Conservation (phyloP, 169 alveolate species). For the Cyclospora cayetanensis region DNA sequence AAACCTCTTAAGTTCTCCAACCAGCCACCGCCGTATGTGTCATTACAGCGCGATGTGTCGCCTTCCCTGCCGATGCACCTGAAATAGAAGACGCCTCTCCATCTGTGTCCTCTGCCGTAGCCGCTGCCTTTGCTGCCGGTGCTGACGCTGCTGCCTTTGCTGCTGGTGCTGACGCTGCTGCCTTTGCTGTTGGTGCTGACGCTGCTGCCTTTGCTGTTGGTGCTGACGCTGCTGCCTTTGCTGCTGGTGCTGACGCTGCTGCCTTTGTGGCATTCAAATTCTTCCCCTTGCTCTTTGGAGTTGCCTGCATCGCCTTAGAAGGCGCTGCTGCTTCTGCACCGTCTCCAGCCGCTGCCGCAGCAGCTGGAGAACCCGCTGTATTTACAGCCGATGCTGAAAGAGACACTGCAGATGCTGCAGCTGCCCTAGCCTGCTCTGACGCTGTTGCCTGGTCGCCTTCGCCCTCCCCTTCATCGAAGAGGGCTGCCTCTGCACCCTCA, state of each 20-base stretch:
- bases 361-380: background rate
- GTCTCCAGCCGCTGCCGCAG: background rate
- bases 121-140: background rate
- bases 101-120: background rate
- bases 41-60: background rate
- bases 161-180: too few species aligned
- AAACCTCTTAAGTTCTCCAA: too few species aligned
- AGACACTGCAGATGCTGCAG: background rate
- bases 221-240: too few species aligned
- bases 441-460: too few species aligned
- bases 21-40: background rate
- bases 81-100: background rate
- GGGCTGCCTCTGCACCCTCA: too few species aligned
- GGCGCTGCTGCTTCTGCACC: background rate
- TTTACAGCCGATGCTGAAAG: background rate
- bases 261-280: background rate
- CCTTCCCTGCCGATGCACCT: background rate
- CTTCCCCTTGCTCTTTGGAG: background rate
- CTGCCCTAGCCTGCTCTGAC: background rate
- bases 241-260: too few species aligned
- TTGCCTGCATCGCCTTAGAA: background rate
- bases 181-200: too few species aligned
- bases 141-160: too few species aligned
- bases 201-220: too few species aligned
- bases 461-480: too few species aligned